Conservation (phyloP, 441 rosid species). For the Pelargonium citronellum region DNA sequence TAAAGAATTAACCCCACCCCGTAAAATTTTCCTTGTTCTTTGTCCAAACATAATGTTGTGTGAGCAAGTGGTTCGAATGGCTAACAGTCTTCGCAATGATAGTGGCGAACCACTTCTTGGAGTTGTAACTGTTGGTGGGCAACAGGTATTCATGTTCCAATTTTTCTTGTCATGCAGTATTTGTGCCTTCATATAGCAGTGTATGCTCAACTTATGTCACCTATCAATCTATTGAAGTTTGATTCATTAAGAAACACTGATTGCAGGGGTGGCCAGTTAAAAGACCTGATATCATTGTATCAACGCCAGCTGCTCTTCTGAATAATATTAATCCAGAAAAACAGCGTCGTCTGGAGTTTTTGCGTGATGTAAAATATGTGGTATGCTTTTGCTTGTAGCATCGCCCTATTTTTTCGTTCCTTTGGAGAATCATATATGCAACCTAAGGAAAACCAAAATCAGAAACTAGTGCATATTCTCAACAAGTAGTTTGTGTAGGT, state of each 20-base stretch:
- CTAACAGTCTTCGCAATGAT: slow-evolving; percentile 49
- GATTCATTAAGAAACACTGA: slow-evolving; percentile 12
- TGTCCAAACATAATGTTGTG: slow-evolving; percentile 86
- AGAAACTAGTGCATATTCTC: too few relatives aligned
- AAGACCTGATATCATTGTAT: slow-evolving; percentile 65
- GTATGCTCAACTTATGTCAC: neutral
- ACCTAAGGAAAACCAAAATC: neutral
- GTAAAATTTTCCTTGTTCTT: slow-evolving; percentile 53
- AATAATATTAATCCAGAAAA: slow-evolving; percentile 63
- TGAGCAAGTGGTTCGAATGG: slow-evolving; percentile 89
- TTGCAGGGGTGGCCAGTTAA: slow-evolving; percentile 89
- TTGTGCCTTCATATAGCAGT: neutral
- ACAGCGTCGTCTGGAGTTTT: slow-evolving; percentile 42
- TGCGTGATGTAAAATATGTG: slow-evolving; percentile 68
- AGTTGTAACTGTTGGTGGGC: slow-evolving; percentile 63
- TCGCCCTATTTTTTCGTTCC: neutral
- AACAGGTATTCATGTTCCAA: slow-evolving; percentile 42
- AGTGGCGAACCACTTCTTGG: slow-evolving; percentile 58
- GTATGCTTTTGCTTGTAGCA: slow-evolving; percentile 32
- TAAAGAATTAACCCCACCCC: slow-evolving; percentile 18
- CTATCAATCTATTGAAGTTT: neutral
- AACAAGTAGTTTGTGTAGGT: slow-evolving; percentile 46
- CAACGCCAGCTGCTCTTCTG: slow-evolving; percentile 85
- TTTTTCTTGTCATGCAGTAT: slow-evolving; percentile 2
- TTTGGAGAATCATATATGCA: neutral